Conservation (phyloP, 2,329 filamentous ascomycete species). For the Clarireedia monteithiana region DNA sequence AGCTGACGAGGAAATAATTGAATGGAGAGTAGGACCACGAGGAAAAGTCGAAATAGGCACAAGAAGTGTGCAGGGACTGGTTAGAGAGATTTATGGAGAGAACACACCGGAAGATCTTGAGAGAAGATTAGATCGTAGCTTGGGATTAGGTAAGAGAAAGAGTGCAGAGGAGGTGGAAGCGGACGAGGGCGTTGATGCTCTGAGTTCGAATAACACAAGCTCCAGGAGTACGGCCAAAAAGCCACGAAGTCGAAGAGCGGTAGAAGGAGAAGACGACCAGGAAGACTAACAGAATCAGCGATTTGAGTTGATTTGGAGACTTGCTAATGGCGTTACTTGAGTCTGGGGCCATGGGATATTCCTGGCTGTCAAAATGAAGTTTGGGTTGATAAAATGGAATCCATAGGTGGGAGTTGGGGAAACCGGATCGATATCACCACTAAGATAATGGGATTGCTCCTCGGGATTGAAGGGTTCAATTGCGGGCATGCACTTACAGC, state of each 20-base stretch:
- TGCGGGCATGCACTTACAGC: no score
- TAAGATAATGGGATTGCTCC: no score
- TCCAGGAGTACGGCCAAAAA: not conserved
- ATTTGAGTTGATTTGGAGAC: not conserved
- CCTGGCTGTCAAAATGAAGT: not conserved
- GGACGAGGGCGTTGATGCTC: slow-evolving; percentile 17
- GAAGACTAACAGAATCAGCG: not conserved
- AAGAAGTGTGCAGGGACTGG: slow-evolving; percentile 65
- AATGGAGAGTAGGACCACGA: slow-evolving; percentile 77
- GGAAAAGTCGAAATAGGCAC: slow-evolving; percentile 78
- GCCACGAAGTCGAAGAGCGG: not conserved
- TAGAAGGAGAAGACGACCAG: not conserved
- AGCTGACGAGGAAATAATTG: slow-evolving; percentile 67
- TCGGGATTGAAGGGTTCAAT: no score
- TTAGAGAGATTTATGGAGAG: slow-evolving; percentile 52
- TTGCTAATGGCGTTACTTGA: no score
- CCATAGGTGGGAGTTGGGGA: no score
- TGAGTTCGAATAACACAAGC: slow-evolving; percentile 11
- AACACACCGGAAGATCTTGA: slow-evolving; percentile 45
- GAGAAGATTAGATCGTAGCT: slow-evolving; percentile 51
- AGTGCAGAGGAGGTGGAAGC: slow-evolving; percentile 11
- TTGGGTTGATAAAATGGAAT: no score
- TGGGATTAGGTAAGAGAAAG: slow-evolving; percentile 40
- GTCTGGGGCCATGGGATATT: not conserved
- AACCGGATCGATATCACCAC: no score